Evolutionary conservation across 2,329 filamentous ascomycete genomes (phyloP), one percentile per base, ranked within the genome.

Genomic region (Aspergillus transmontanensis): DNA sequence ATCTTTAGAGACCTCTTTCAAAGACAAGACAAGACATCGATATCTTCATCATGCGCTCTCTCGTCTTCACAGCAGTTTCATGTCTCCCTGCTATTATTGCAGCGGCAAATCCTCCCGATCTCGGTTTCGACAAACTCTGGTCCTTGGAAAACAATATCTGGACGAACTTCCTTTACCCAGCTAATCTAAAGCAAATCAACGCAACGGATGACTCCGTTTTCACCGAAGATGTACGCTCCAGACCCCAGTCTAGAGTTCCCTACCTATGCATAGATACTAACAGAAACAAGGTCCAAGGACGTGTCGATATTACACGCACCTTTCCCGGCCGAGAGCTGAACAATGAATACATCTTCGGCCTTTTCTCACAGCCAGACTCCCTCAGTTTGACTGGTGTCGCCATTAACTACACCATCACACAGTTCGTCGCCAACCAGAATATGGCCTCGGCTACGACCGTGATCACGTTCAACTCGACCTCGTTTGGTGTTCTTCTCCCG

Each of bases 341-440:
- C 57, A 69, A 68, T 7, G 69, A 72, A 57, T 72, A 73, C 23
- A 72, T 73, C n/a, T 73, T 71, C 45, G 69, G 69, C 1, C 67
- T 72, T 6, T 73, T 73, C 61, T 43, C 66, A 1, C 66, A 73
- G 23, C 66, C 68, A 26, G 48, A 57, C 0, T 63, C 66, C 3
- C 45, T 71, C 48, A 67, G 68, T 32, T 62, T 73, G 0, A 62
- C 69, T 12, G 68, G 71, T 7, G 48, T 70, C 12, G 70, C 71
- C 1, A 66, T 72, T 10, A 57, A 53, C 6, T 73, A 73, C 36
- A 72, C 64, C 45, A 68, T 73, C 32, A 73, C 71, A 14, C 69
- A 72, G 10, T 72, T 72, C 26, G 32, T 63, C 9, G 70, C 66
- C 2, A 70, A 71, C 12, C 64, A 69, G 23, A 67, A 72, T 23